These are phyloP conservation scores for Orbilia blumenaviensis DNA, from an alignment of 2,329 filamentous ascomycete genomes.

Conservation along the genomic window DNA sequence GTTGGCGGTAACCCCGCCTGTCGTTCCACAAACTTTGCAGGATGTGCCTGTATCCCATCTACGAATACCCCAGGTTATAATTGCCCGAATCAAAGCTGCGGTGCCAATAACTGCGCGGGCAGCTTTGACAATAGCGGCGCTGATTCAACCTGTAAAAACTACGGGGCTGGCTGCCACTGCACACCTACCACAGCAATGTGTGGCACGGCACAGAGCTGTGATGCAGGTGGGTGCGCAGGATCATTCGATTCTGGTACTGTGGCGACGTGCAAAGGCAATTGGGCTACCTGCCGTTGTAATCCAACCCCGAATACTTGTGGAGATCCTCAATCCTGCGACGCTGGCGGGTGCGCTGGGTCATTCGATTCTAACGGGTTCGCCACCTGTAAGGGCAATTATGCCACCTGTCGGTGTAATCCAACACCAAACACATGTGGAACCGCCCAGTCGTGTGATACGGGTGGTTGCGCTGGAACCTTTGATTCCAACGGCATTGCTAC, in stretches of 20 bases:
- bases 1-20: conserved; percentile 3
- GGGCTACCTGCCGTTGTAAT: conserved; percentile 25
- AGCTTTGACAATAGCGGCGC: conserved; percentile 22
- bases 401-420: conserved; percentile 5
- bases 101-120: conserved; percentile 13
- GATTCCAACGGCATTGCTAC: conserved; percentile 5
- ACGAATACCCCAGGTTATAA: conserved; percentile 22
- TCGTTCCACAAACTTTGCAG: conserved; percentile 1
- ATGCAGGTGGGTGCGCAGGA: conserved; percentile 16
- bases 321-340: background rate
- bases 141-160: conserved; percentile 16
- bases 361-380: conserved; percentile 25
- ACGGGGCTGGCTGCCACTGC: conserved; percentile 21
- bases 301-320: conserved; percentile 29
- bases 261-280: conserved; percentile 30
- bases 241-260: conserved; percentile 13
- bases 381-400: conserved; percentile 14
- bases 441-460: background rate
- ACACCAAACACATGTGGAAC: background rate
- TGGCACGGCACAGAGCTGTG: conserved; percentile 16
- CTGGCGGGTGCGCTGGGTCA: conserved; percentile 11
- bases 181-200: conserved; percentile 21
- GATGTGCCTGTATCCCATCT: conserved; percentile 18
- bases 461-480: background rate
- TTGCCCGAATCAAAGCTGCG: conserved; percentile 14